These are phyloP conservation scores for Suhomyces taliae DNA, from an alignment of 1,139 yeast genomes.

Conservation along the genomic window DNA sequence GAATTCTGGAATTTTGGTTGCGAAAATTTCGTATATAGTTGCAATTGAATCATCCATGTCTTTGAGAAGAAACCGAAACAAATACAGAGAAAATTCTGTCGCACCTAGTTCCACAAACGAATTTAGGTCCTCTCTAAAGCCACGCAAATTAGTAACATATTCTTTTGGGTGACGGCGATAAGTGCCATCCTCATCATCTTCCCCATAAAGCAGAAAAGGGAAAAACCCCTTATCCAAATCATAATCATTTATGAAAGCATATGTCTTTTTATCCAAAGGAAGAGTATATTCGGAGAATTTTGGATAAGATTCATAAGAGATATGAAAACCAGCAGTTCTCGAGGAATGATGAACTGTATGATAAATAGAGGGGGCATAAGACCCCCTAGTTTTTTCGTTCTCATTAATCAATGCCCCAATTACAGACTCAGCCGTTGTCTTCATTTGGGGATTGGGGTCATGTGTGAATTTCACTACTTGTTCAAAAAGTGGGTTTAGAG, in stretches of 20 bases:
- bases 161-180: too few relatives aligned
- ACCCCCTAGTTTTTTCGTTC: conserved; percentile 15
- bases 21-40: conserved; percentile 25
- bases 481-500: conserved; percentile 17
- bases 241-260: too few relatives aligned
- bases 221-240: neutral
- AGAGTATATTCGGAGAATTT: conserved; percentile 22
- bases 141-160: too few relatives aligned
- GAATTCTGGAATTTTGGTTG: conserved; percentile 22
- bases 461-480: conserved; percentile 12
- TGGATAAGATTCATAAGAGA: conserved; percentile 2
- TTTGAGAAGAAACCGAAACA: conserved; percentile 14
- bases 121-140: too few relatives aligned
- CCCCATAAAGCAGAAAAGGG: too few relatives aligned
- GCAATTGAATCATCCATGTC: neutral
- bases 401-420: conserved; percentile 38
- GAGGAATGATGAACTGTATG: conserved; percentile 1
- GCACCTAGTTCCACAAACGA: neutral
- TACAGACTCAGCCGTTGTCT: conserved; percentile 37
- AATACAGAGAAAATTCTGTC: neutral
- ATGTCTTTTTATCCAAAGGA: conserved; percentile 25
- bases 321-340: conserved; percentile 11
- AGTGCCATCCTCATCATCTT: too few relatives aligned
- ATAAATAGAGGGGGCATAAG: too few relatives aligned
- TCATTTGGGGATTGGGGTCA: conserved; percentile 17